Evolutionary conservation across 2,329 filamentous ascomycete species (phyloP).

Genomic region (Metarhizium guizhouense): DNA sequence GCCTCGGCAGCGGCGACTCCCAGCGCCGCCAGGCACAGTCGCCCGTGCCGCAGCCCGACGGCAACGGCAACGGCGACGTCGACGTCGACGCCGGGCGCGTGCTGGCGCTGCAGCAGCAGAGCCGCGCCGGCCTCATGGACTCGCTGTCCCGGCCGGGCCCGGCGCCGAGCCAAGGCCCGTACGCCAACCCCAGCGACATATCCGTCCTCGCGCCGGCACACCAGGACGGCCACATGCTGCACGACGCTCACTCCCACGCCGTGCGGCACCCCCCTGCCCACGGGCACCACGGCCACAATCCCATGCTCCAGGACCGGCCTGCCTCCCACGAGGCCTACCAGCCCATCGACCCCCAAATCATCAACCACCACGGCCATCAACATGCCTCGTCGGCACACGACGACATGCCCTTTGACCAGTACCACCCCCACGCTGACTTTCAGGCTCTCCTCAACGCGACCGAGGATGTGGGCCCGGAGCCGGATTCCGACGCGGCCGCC

Average conservation of each 20-base stretch:
- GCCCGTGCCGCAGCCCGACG: neutral
- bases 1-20: neutral
- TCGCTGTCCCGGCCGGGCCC: conserved; percentile 16
- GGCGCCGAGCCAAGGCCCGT: conserved; percentile 25
- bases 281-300: conserved; percentile 21
- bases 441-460: conserved; percentile 44
- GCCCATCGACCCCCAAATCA: conserved; percentile 53
- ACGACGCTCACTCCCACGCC: conserved; percentile 16
- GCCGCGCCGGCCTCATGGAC: conserved; percentile 17
- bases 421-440: conserved; percentile 38
- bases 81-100: conserved; percentile 13
- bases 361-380: conserved; percentile 27
- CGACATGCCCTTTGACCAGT: conserved; percentile 30
- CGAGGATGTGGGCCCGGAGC: conserved; percentile 24
- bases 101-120: conserved; percentile 20
- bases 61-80: neutral
- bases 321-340: conserved; percentile 29
- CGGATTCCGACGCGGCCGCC: conserved; percentile 6
- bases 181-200: conserved; percentile 40
- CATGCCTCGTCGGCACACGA: conserved; percentile 12
- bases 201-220: conserved; percentile 28
- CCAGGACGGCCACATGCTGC: neutral
- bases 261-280: neutral
- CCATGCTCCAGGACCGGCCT: conserved; percentile 23
- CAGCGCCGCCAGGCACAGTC: neutral